Evolutionary conservation across 208 protist species (phyloP), one percentile per base, ranked within the genome.

Genomic region (Sergeia podlipaevii): DNA sequence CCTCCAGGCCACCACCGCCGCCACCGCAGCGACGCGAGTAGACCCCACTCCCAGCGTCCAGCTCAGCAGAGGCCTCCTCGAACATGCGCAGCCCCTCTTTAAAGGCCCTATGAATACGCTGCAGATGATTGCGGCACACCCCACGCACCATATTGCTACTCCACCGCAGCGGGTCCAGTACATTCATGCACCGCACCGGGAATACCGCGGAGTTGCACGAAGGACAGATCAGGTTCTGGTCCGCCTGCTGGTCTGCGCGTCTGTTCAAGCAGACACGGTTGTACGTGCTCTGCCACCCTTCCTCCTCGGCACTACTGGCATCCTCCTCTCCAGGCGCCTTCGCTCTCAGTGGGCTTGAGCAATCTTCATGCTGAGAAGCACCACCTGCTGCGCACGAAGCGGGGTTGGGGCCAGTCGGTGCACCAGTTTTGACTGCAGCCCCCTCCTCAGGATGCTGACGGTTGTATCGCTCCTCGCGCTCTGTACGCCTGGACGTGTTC

Each of bases 91-190:
- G 58, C 0, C 86, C 81, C 48, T 90, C 80, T 10, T 63, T 42
- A 47, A 93, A 89, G 34, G 86, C 81, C 6, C 74, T 60, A 13
- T 65, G 49, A 32, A 94, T 88, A 32, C 86, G 86, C 57, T 90
- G 83, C 15, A 89, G 61, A 57, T 91, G 86, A 60, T 87, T 89
- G 47, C 82, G 79, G 41, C 80, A 88, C 17, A 95, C 85, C 3
- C 88, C 88, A 20, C 91, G 76, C 34, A 80, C 80, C 50, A 96
- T 81, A 67, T 96, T 97, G 52, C 85, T 90, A 66, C 74, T 82
- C 77, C 76, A 89, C 37, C 91, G 81, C 55, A 97, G 74, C 37
- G 93, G 93, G 60, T 97, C 93, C 50, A 94, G 61, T 46, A 97
- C 81, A 61, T 97, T 97, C 76, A 96, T 88, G 42, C 60, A 77